Evolutionary conservation across 495 filamentous ascomycete genomes (phyloP), one percentile per base, ranked within the genome.

Genomic region (Endocarpon pusillum): DNA sequence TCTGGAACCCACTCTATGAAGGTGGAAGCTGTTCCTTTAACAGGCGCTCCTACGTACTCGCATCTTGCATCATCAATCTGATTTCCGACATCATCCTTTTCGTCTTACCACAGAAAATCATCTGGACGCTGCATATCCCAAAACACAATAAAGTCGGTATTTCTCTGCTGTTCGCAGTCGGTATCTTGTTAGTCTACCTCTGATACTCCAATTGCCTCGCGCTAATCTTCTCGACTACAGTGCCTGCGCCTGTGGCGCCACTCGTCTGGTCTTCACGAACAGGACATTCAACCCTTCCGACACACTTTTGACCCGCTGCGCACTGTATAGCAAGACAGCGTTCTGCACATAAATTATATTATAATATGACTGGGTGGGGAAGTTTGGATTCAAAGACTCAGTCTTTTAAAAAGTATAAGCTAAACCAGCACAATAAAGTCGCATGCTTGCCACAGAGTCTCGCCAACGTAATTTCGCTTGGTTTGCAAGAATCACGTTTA

Each of bases 121-220:
- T 62, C 22, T 61, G 56, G 53, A 32, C 34, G 1, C 37, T 63
- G 27, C 45, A 53, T 15, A 46, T 66, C 33, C 50, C 41, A 19
- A 36, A 46, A 24, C 39, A 41, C 14, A 57, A 61, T 32, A 61
- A 55, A 32, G n/a, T 58, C 19, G 59, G 58, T 4, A 35, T 66
- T 3, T 61, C 54, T 1, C 33, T 58, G 16, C 54, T 66, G 34
- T 55, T 66, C 35, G 52, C 55, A 17, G 35, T 55, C 17, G 60
- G 60, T 27, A 33, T 57, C 25, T 32, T 57, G 57, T 61, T 24
- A 46, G 57, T 39, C 15, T 19, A 18, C 24, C 22, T 5, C 34
- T 25, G 8, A 8, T 25, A 25, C 8, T 25, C 8, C 8, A 25
- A 25, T 25, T 15, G 14, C 28, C 28, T n/a, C 5, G 5, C 28